Conservation (phyloP, 768 basidiomycete genomes). For the Tricholomella constricta region DNA sequence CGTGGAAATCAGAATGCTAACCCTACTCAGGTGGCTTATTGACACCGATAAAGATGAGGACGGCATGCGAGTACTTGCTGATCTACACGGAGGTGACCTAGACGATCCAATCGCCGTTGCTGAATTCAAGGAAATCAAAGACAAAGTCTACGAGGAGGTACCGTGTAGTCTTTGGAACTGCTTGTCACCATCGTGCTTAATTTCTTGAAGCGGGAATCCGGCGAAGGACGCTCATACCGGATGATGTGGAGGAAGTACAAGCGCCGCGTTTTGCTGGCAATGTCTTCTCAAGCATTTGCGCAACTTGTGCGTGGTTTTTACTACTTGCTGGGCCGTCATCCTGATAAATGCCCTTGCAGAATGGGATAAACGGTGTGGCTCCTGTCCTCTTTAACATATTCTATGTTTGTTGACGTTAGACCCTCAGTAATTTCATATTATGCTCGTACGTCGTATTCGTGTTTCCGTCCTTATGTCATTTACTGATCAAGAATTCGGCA, state of each 20-base stretch:
- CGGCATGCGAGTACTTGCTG: slow-evolving; percentile 84
- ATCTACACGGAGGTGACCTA: slow-evolving; percentile 82
- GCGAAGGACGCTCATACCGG: slow-evolving; percentile 73
- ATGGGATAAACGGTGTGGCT: slow-evolving; percentile 85
- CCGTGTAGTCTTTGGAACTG: not conserved
- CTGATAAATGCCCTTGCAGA: slow-evolving; percentile 46
- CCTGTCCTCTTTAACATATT: slow-evolving; percentile 7
- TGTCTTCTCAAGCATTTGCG: slow-evolving; percentile 95
- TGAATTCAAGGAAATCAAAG: slow-evolving; percentile 92
- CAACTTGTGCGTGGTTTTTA: slow-evolving; percentile 67
- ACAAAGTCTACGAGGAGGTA: slow-evolving; percentile 71
- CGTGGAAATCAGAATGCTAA: not conserved
- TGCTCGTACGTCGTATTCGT: slow-evolving; percentile 64
- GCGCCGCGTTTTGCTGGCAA: slow-evolving; percentile 85
- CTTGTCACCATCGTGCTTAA: not conserved
- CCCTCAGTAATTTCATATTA: slow-evolving; percentile 89
- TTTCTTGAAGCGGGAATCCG: slow-evolving; percentile 62
- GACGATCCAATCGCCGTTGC: slow-evolving; percentile 66
- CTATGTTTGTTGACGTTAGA: slow-evolving; percentile 4
- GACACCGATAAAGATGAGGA: slow-evolving; percentile 82
- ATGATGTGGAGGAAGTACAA: slow-evolving; percentile 89
- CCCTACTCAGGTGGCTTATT: slow-evolving; percentile 75
- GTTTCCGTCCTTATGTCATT: not conserved
- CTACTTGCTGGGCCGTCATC: not conserved
- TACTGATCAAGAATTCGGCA: slow-evolving; percentile 2